Conservation (phyloP, 2,329 filamentous ascomycete genomes). For the Xylariaceae sp. region DNA sequence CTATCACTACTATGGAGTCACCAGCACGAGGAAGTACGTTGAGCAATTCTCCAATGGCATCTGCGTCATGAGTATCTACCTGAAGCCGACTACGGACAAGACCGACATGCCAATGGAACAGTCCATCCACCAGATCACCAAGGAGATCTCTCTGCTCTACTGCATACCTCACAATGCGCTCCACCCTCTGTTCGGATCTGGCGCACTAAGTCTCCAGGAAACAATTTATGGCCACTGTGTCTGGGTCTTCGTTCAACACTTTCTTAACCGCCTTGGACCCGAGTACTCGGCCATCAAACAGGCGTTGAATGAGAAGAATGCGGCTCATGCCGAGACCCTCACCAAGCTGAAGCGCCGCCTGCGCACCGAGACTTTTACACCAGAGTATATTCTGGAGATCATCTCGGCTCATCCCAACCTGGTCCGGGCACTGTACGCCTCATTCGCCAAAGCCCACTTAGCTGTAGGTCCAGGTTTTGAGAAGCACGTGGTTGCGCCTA, state of each 20-base stretch:
- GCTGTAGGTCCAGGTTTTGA: conserved; percentile 44
- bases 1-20: conserved; percentile 98
- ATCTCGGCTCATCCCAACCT: conserved; percentile 85
- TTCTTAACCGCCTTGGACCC: conserved; percentile 86
- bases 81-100: conserved; percentile 61
- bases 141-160: conserved; percentile 94
- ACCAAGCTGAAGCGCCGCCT: conserved; percentile 93
- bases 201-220: conserved; percentile 86
- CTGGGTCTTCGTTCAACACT: conserved; percentile 97
- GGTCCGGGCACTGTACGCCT: conserved; percentile 79
- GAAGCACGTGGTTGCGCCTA: conserved; percentile 44
- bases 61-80: conserved; percentile 92
- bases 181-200: conserved; percentile 78
- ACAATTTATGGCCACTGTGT: conserved; percentile 96
- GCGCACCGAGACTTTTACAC: conserved; percentile 93
- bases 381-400: conserved; percentile 96
- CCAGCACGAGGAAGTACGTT: conserved; percentile 93
- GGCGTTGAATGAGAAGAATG: conserved; percentile 73
- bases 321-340: conserved; percentile 75
- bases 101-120: conserved; percentile 75
- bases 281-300: conserved; percentile 85
- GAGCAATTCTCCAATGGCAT: conserved; percentile 99
- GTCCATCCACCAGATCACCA: conserved; percentile 97
- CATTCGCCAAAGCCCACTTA: conserved; percentile 83
- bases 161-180: conserved; percentile 97